Base-by-base conservation (phyloP, 371 early-diverging fungal species). In the Saksenaea oblongispora region DNA sequence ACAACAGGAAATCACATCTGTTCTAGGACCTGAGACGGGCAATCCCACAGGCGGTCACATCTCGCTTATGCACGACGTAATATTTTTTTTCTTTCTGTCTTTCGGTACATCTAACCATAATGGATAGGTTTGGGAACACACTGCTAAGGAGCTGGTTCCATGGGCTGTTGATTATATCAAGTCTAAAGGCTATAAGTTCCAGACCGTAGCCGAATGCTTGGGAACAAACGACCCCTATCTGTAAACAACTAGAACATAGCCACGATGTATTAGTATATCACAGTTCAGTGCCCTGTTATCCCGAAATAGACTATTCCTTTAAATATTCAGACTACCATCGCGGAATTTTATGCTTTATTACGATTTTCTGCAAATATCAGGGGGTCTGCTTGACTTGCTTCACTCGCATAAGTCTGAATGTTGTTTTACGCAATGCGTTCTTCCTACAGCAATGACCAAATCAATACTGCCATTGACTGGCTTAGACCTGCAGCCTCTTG, bases 161-260 rank as follows among this genome's bases (percentile, higher is more conserved):
- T 69, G 71, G 74, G 66, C 66, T 3, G 54, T 79, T 15, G 28
- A 59, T 0, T 73, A 74, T 59, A 76, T 75, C 59, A 66, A 72
- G 39, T 37, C 51, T 35, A 59, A 70, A 54, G 70, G 69, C 13
- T 74, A 70, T 27, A 61, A 59, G 39, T 71, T 77, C 36, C 74
- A 70, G 28, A 73, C 79, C 35, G 78, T 82, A 11, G 70, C 78
- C 47, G 75, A 77, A n/a, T 82, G 82, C 51, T 41, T 76, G 3
- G 71, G 71, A 5, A 57, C 24, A 10, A 65, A 41, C 37, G 31
- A 47, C 9, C 67, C 70, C 63, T 66, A 70, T 66, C 65, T 69
- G 62, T 70, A 66, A 39, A 70, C 65, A 47, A 61, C 44, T 47
- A 70, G 42, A 65, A 71, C 0, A 47, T 47, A 10, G n/a, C 10